phyloP scores from a whole-genome alignment of 176 grass and related monocot species.

The bread wheat (Triticum aestivum) region DNA sequence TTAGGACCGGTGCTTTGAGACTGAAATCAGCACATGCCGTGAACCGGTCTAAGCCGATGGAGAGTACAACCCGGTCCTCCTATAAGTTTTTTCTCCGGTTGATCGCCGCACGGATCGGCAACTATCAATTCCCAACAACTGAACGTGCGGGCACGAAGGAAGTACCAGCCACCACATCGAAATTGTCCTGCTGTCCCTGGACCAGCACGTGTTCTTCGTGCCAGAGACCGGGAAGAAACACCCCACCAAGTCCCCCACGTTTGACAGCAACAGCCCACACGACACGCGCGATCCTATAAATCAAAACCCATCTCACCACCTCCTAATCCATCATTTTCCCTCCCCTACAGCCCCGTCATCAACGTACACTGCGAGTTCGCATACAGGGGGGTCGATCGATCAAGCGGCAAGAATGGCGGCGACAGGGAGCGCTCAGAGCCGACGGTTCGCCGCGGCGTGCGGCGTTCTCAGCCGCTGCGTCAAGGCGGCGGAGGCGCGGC shows the following conservation, averaged over 20 bases:
- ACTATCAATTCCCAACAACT: background rate
- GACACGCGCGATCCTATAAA: background rate
- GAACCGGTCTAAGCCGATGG: no score
- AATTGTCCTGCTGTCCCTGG: background rate
- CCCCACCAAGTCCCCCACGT: no score
- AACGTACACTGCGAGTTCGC: background rate
- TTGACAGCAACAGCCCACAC: background rate
- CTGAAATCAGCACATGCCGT: no score
- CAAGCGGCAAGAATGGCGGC: background rate
- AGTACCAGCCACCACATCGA: background rate
- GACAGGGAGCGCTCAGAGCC: background rate
- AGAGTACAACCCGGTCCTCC: no score
- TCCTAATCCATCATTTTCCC: background rate
- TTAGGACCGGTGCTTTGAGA: no score
- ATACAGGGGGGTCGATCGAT: no score
- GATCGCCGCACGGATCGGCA: no score
- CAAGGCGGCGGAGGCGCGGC: constrained; percentile 3
- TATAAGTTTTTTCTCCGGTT: no score
- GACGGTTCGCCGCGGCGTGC: constrained; percentile 45
- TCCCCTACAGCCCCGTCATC: no score
- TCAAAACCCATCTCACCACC: background rate
- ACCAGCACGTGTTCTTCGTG: background rate
- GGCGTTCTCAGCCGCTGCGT: constrained; percentile 52
- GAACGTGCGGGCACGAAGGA: background rate
- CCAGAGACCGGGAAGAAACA: background rate